phyloP scores from a whole-genome alignment of 768 basidiomycete species.

The Polyporus arcularius region DNA sequence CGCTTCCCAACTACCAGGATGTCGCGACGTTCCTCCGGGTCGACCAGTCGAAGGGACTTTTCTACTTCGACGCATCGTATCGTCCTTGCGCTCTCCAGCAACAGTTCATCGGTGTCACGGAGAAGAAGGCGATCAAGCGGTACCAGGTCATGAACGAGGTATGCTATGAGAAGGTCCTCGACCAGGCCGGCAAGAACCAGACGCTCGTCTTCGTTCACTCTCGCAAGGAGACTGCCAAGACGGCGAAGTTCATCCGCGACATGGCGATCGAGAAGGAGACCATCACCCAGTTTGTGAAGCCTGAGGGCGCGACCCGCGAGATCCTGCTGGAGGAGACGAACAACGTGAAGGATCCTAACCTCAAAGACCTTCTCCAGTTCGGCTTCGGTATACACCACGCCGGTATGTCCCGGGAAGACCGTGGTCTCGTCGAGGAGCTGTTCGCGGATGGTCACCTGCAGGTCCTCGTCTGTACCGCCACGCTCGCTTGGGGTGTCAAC shows the following conservation, averaged over 20 bases:
- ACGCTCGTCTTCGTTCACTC: constrained; percentile 98
- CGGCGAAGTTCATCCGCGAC: constrained; percentile 91
- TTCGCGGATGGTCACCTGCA: constrained; percentile 92
- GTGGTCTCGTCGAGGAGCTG: constrained; percentile 89
- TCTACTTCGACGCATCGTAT: constrained; percentile 95
- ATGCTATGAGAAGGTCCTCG: constrained; percentile 97
- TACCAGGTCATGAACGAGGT: constrained; percentile 99
- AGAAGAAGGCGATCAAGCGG: constrained; percentile 99
- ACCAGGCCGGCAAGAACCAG: constrained; percentile 88
- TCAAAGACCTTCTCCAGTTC: constrained; percentile 91
- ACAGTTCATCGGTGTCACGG: constrained; percentile 96
- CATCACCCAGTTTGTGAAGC: constrained; percentile 92
- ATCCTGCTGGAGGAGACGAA: constrained; percentile 84
- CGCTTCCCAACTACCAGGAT: constrained; percentile 97
- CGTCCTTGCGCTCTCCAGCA: constrained; percentile 95
- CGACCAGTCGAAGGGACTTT: constrained; percentile 87
- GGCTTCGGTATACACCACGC: constrained; percentile 99
- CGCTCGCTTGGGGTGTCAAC: constrained; percentile 99
- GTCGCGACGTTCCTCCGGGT: constrained; percentile 97
- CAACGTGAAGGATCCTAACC: constrained; percentile 77
- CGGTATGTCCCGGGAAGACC: constrained; percentile 91
- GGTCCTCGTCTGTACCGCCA: constrained; percentile 95
- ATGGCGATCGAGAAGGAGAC: constrained; percentile 96
- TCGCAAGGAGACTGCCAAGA: constrained; percentile 97
- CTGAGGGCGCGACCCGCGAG: constrained; percentile 89